Conservation (phyloP, 2,329 filamentous ascomycete species). For the Sarocladiaceae sp. region DNA sequence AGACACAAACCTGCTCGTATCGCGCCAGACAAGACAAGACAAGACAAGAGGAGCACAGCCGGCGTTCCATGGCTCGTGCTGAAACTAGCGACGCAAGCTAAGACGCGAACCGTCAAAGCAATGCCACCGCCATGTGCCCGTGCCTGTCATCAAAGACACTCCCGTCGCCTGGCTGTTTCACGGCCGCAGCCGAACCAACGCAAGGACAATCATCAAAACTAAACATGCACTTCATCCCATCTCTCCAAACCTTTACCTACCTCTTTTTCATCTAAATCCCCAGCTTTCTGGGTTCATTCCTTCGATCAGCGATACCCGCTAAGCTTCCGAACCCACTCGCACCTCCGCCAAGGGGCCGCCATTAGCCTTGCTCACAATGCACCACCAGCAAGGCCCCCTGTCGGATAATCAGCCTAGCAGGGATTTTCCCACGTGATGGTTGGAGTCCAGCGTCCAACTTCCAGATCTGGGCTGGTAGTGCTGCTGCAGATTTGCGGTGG, state of each 20-base stretch:
- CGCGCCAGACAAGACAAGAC: neutral
- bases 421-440: slow-evolving; percentile 4
- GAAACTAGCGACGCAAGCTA: slow-evolving; percentile 1
- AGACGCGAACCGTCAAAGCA: neutral
- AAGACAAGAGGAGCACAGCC: too few relatives aligned
- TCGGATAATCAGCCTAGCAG: slow-evolving; percentile 2
- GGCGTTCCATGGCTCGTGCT: neutral
- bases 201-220: too few relatives aligned
- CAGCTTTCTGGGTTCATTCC: too few relatives aligned
- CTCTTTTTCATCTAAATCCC: too few relatives aligned
- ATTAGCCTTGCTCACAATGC: neutral
- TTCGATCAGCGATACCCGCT: too few relatives aligned
- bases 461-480: neutral
- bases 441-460: neutral
- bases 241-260: neutral
- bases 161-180: neutral
- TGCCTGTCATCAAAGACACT: neutral
- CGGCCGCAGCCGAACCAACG: neutral
- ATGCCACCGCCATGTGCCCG: too few relatives aligned
- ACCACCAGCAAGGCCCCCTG: neutral
- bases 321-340: neutral
- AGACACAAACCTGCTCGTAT: too few relatives aligned
- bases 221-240: too few relatives aligned
- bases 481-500: neutral
- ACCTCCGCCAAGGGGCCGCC: neutral